A percentile compares a stretch with the other conserved stretches of the same genome.
phyloP scores from a whole-genome alignment of 352 stramenopile species.

The Pythium biforme region DNA sequence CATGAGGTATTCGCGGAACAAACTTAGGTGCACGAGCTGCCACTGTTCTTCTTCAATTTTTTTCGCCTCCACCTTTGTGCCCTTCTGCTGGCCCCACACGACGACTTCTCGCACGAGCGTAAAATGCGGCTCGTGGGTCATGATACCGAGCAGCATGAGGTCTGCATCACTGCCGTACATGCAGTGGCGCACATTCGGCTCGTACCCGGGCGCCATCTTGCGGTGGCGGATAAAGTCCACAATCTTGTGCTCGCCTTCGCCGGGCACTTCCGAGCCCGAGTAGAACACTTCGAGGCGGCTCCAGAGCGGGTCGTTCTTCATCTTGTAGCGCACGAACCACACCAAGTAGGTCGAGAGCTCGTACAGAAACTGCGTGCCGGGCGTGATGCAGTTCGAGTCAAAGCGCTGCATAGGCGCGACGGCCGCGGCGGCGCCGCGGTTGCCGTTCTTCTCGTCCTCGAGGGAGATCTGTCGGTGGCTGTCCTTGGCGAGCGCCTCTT shows the following conservation, averaged over 20 bases:
- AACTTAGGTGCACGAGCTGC: slow-evolving; percentile 95
- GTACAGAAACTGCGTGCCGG: slow-evolving; percentile 98
- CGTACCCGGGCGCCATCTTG: slow-evolving; percentile 91
- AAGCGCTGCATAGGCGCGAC: slow-evolving; percentile 76
- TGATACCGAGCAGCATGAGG: slow-evolving; percentile 98
- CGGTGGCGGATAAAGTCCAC: slow-evolving; percentile 96
- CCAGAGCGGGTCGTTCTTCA: slow-evolving; percentile 96
- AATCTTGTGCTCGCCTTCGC: slow-evolving; percentile 99
- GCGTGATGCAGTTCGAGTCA: slow-evolving; percentile 99
- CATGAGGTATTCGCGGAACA: slow-evolving; percentile 97
- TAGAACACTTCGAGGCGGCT: slow-evolving; percentile 95
- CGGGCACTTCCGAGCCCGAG: slow-evolving; percentile 96
- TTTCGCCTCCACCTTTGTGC: slow-evolving; percentile 60
- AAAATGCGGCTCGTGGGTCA: slow-evolving; percentile 98
- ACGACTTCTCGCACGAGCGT: slow-evolving; percentile 98
- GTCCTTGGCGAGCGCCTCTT: slow-evolving; percentile 71
- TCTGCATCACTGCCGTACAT: slow-evolving; percentile 99
- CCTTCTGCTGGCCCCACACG: slow-evolving; percentile 85
- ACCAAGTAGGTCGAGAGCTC: slow-evolving; percentile 89
- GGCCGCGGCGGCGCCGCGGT: slow-evolving; percentile 16
- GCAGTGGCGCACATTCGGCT: slow-evolving; percentile 96
- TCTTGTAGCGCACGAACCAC: slow-evolving; percentile 96
- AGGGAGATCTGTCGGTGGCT: slow-evolving; percentile 65
- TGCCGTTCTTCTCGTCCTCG: slow-evolving; percentile 74
- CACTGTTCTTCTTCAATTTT: slow-evolving; percentile 96